These are phyloP conservation scores for Magnolia changhungtana DNA, from an alignment of 164 flowering plant genomes.

Conservation along the genomic window DNA sequence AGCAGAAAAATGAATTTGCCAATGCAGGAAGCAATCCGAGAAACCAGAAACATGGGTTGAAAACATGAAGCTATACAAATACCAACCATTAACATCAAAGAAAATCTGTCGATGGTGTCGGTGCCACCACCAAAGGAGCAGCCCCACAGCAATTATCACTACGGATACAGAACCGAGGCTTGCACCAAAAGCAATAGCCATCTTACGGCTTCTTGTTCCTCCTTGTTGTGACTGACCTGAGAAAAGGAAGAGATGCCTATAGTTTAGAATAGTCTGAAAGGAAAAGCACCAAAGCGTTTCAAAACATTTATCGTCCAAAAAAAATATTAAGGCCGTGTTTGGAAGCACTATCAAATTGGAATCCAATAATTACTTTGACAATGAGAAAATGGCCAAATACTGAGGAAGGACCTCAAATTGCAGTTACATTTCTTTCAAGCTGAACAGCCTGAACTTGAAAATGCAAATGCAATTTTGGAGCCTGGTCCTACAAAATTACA, in stretches of 20 bases:
- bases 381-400: background rate
- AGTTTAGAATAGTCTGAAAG: conserved; percentile 11
- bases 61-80: background rate
- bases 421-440: background rate
- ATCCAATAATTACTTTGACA: background rate
- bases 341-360: background rate
- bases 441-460: background rate
- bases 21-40: background rate
- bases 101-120: conserved; percentile 71
- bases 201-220: conserved; percentile 34
- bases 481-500: too few species aligned
- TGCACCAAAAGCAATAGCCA: conserved; percentile 56
- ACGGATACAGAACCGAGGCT: conserved; percentile 59
- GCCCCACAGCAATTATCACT: conserved; percentile 35
- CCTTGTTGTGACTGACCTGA: conserved; percentile 45
- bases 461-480: too few species aligned
- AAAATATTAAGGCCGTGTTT: background rate
- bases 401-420: background rate
- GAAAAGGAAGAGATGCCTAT: conserved; percentile 12
- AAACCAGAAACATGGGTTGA: background rate
- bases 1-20: background rate
- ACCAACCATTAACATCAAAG: conserved; percentile 89
- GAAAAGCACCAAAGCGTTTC: background rate
- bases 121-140: conserved; percentile 80
- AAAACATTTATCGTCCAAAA: background rate